These are phyloP conservation scores for Babesia divergens DNA, from an alignment of 169 alveolate species.

Conservation along the genomic window DNA sequence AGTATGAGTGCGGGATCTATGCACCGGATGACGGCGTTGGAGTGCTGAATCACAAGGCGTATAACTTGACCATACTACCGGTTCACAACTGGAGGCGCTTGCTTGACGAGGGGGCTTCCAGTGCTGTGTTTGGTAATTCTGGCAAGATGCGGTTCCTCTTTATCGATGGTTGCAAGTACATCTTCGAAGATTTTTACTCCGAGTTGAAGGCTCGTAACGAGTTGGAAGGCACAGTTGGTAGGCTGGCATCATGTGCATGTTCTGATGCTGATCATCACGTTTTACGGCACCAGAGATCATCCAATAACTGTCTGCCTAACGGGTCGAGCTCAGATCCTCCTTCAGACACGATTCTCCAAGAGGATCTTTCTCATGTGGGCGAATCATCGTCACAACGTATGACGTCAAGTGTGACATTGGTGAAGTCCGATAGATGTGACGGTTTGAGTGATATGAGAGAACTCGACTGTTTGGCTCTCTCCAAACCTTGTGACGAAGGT, in stretches of 20 bases:
- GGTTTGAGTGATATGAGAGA: not conserved
- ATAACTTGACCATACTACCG: conserved; percentile 27
- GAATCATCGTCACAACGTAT: too few relatives aligned
- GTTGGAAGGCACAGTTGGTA: not conserved
- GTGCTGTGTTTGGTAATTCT: not conserved
- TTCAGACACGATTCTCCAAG: too few relatives aligned
- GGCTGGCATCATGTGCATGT: not conserved
- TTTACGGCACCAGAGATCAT: too few relatives aligned
- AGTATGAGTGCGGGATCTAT: not conserved
- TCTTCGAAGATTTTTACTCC: conserved; percentile 5
- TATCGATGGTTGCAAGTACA: not conserved
- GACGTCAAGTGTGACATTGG: too few relatives aligned
- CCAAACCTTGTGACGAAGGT: not conserved
- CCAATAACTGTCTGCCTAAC: too few relatives aligned
- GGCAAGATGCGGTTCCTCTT: not conserved
- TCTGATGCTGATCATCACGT: not conserved
- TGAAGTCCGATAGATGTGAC: not conserved
- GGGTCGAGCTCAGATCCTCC: too few relatives aligned
- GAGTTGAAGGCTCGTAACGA: not conserved
- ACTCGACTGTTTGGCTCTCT: conserved; percentile 17
- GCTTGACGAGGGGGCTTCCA: conserved; percentile 1
- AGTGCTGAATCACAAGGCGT: conserved; percentile 4
- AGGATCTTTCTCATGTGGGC: too few relatives aligned
- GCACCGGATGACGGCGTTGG: not conserved
- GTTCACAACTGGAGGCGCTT: conserved; percentile 28